phyloP scores from a whole-genome alignment of 441 rosid species.

The Codiaeum variegatum region DNA sequence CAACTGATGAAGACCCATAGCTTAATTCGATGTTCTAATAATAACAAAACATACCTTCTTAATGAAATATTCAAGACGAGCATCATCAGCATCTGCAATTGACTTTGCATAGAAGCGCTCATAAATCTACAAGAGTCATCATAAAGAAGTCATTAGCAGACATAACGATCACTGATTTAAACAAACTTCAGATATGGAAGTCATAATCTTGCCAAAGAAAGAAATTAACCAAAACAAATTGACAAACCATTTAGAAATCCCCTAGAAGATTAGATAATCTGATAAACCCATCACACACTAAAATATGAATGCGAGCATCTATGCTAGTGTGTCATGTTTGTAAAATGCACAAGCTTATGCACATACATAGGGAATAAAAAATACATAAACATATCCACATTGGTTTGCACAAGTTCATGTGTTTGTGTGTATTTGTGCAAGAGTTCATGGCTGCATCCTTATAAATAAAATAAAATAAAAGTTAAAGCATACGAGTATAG shows the following conservation, averaged over 20 bases:
- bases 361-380: neutral
- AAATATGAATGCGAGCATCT: neutral
- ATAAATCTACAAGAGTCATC: constrained; percentile 52
- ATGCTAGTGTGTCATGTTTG: neutral
- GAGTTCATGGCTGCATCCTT: neutral
- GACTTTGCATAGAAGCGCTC: constrained; percentile 74
- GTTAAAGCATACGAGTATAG: neutral
- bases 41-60: constrained; percentile 52
- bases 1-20: neutral
- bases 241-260: neutral
- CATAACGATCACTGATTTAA: neutral
- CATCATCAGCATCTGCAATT: constrained; percentile 54
- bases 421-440: neutral
- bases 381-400: neutral
- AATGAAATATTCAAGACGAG: constrained; percentile 78
- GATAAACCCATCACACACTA: neutral
- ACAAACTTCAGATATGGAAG: neutral
- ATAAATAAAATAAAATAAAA: no score
- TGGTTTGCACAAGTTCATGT: neutral
- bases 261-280: neutral
- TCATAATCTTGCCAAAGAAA: neutral
- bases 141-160: constrained; percentile 9
- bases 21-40: no score
- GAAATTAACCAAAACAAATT: neutral
- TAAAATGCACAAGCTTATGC: no score